Conservation (phyloP, 164 flowering plant species). For the Nymphaea colorata region DNA sequence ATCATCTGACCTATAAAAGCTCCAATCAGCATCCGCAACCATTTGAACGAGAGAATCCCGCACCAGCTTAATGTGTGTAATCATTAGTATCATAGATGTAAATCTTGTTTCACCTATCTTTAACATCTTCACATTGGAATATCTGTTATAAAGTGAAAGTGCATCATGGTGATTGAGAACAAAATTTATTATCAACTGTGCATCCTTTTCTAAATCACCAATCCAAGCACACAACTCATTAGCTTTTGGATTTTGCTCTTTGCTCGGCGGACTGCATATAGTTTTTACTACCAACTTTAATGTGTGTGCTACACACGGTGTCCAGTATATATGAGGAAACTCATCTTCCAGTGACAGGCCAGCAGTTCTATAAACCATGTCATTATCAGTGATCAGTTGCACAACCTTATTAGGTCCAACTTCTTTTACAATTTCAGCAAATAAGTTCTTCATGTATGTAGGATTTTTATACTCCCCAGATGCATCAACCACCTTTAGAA, state of each 20-base stretch:
- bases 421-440: neutral
- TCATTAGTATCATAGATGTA: neutral
- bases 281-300: neutral
- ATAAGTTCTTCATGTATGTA: neutral
- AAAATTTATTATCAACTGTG: neutral
- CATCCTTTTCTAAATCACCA: neutral
- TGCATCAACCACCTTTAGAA: neutral
- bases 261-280: neutral
- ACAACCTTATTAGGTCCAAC: conserved; percentile 1
- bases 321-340: neutral
- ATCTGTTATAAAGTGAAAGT: neutral
- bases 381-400: conserved; percentile 1
- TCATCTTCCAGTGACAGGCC: neutral
- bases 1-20: neutral
- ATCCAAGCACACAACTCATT: neutral
- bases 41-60: neutral
- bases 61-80: neutral
- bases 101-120: neutral
- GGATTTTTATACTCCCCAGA: neutral
- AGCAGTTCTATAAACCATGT: neutral
- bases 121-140: neutral
- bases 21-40: neutral
- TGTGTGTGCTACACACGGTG: neutral
- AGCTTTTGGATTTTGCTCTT: neutral
- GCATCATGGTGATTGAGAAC: conserved; percentile 1